A percentile compares a stretch with the other conserved stretches of the same genome.
Evolutionary conservation across 352 stramenopile species (phyloP).

Genomic region (Phytophthora pistaciae): DNA sequence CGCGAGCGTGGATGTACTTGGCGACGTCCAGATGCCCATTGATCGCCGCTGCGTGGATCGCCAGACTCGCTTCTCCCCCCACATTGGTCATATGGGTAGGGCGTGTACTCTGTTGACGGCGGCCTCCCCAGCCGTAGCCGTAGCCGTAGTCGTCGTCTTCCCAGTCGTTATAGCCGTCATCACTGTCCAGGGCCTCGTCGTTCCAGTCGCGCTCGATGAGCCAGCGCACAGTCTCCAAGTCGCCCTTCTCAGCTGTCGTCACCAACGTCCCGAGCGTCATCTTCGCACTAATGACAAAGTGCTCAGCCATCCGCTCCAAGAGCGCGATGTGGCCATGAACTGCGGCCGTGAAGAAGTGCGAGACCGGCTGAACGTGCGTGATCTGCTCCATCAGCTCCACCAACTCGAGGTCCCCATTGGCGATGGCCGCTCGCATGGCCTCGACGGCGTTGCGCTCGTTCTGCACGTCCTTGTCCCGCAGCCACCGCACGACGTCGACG

Average conservation of each 20-base stretch:
- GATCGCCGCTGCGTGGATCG: slow-evolving; percentile 23
- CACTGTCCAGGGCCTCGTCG: not conserved
- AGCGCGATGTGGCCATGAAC: not conserved
- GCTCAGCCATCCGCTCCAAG: not conserved
- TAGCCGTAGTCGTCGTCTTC: not conserved
- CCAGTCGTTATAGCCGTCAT: not conserved
- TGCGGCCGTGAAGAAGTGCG: not conserved
- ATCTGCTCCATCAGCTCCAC: not conserved
- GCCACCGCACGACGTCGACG: not conserved
- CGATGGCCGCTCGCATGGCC: not conserved
- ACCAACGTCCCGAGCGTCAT: not conserved
- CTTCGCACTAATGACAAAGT: not conserved
- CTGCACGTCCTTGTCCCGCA: not conserved
- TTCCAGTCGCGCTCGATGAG: slow-evolving; percentile 12
- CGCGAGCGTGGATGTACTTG: slow-evolving; percentile 14
- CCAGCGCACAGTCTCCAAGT: slow-evolving; percentile 2
- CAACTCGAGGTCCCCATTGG: not conserved
- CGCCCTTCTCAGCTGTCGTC: not conserved
- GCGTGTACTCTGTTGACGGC: not conserved
- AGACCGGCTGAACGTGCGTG: not conserved
- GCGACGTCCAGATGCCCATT: slow-evolving; percentile 29
- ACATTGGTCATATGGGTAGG: slow-evolving; percentile 7
- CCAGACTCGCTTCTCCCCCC: slow-evolving; percentile 18
- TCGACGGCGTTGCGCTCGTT: not conserved
- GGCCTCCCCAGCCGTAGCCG: not conserved